Percentiles rank a stretch among this genome's conserved stretches.
Evolutionary conservation across 2,329 filamentous ascomycete species (phyloP).

Genomic region (Aspergillus sp.): DNA sequence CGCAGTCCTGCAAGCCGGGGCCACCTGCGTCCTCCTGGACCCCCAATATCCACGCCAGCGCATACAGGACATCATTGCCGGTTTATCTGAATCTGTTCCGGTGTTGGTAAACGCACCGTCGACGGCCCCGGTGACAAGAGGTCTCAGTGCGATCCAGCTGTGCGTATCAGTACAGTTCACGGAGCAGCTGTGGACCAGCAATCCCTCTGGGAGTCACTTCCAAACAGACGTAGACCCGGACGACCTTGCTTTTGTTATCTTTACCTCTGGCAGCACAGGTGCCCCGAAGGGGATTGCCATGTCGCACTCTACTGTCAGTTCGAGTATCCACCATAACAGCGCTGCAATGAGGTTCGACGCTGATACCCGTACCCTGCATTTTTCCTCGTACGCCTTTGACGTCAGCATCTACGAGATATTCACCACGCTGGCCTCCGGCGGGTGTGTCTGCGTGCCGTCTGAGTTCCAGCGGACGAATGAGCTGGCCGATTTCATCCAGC

Average conservation of each 20-base stretch:
- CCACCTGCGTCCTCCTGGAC: background rate
- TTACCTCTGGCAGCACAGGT: slow-evolving; percentile 7
- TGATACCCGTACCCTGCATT: slow-evolving; percentile 44
- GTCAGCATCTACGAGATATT: slow-evolving; percentile 30
- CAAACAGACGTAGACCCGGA: background rate
- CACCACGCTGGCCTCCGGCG: background rate
- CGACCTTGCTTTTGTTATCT: background rate
- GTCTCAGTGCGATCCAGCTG: too few species aligned
- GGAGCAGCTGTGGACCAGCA: too few species aligned
- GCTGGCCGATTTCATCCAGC: slow-evolving; percentile 8
- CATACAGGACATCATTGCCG: background rate
- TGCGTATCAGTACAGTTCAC: too few species aligned
- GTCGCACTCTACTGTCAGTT: slow-evolving; percentile 36
- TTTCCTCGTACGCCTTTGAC: too few species aligned
- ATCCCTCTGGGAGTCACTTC: too few species aligned
- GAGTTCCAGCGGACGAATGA: background rate
- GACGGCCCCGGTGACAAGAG: too few species aligned
- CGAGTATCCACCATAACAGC: slow-evolving; percentile 12
- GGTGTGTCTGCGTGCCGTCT: background rate
- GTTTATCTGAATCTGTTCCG: too few species aligned
- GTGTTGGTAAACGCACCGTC: too few species aligned
- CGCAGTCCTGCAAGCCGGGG: background rate
- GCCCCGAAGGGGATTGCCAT: slow-evolving; percentile 31
- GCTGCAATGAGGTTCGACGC: slow-evolving; percentile 12
- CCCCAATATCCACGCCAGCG: background rate